Evolutionary conservation across 2,329 filamentous ascomycete species (phyloP).

Genomic region (Whalleya microplaca): DNA sequence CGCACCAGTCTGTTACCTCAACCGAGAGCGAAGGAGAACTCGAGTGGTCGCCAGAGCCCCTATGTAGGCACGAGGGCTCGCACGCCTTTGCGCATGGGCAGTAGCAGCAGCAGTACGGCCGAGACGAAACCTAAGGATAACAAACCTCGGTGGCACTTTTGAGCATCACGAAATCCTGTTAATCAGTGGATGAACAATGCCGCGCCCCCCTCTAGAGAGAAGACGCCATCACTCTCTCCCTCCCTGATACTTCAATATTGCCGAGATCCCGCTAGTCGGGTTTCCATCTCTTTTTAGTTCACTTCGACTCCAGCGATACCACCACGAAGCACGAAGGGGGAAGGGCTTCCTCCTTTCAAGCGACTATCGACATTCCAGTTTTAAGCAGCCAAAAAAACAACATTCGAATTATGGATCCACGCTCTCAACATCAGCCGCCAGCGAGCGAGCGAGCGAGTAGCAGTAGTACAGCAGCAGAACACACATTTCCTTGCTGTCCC

Average conservation of each 20-base stretch:
- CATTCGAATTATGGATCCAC: background rate
- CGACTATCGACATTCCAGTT: slow-evolving; percentile 5
- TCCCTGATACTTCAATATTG: slow-evolving; percentile 15
- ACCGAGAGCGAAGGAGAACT: slow-evolving; percentile 41
- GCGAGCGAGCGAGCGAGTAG: background rate
- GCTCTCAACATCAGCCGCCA: background rate
- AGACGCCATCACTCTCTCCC: background rate
- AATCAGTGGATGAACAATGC: background rate
- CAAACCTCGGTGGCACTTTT: slow-evolving; percentile 56
- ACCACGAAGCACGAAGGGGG: slow-evolving; percentile 14
- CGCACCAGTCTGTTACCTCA: slow-evolving; percentile 60
- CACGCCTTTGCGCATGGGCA: slow-evolving; percentile 49
- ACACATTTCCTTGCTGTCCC: background rate
- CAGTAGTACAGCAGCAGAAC: too few species aligned
- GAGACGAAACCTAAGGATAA: slow-evolving; percentile 43
- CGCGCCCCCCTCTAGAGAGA: slow-evolving; percentile 6
- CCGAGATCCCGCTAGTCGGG: slow-evolving; percentile 16
- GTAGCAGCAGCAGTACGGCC: slow-evolving; percentile 36
- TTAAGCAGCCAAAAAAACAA: too few species aligned
- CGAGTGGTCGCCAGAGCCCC: slow-evolving; percentile 53
- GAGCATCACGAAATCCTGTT: slow-evolving; percentile 6
- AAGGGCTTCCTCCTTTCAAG: slow-evolving; percentile 1
- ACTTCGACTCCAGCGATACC: slow-evolving; percentile 19
- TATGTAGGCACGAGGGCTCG: slow-evolving; percentile 51
- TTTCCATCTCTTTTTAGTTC: slow-evolving; percentile 13